Evolutionary conservation across 2,329 filamentous ascomycete genomes (phyloP), one percentile per base, ranked within the genome.

Genomic region (Dothistroma septosporum): DNA sequence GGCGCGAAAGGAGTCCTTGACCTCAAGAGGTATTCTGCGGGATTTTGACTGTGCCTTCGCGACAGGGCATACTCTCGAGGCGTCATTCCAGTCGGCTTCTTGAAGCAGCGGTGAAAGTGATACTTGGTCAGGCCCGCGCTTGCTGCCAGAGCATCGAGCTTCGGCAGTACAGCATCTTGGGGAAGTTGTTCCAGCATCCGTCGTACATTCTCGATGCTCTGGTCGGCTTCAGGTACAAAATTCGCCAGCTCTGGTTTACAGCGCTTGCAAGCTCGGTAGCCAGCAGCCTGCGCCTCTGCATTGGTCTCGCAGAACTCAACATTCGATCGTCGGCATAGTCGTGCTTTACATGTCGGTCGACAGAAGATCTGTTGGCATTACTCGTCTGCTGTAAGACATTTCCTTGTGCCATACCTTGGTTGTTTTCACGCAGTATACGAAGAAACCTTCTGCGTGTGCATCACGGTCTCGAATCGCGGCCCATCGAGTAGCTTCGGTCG

Each of bases 101-200:
- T 86, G 67, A 87, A 86, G 8, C 83, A 78, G 33, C 83, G 78
- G 67, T 85, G 82, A 53, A 87, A 83, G 67, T 86, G 83, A 72
- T 83, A 81, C 57, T 83, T 82, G 4, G 82, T 84, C 47, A 85
- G 70, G 0, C 81, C 80, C 4, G 80, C 81, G 67, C 77, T 76
- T 41, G 70, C 75, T 4, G 83, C 84, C 69, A 86, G 74, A 33
- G 77, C 73, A 32, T 79, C 76, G 49, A 84, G 64, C 3, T 55
- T 59, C 14, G 62, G 62, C 10, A 61, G 19, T 3, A 49, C 31
- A 1, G 55, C 57, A 48, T 54, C 54, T 19, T 55, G 44, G 2
- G 62, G 59, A 24, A 64, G 41, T 7, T 35, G 8, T 28, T 60
- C 62, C 7, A 64, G 62, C 21, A 57, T 53, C 35, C 41, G 47